A percentile compares a stretch with the other conserved stretches of the same genome.
Conservation (phyloP, 2,329 filamentous ascomycete genomes). For the Xylariaceae sp. region DNA sequence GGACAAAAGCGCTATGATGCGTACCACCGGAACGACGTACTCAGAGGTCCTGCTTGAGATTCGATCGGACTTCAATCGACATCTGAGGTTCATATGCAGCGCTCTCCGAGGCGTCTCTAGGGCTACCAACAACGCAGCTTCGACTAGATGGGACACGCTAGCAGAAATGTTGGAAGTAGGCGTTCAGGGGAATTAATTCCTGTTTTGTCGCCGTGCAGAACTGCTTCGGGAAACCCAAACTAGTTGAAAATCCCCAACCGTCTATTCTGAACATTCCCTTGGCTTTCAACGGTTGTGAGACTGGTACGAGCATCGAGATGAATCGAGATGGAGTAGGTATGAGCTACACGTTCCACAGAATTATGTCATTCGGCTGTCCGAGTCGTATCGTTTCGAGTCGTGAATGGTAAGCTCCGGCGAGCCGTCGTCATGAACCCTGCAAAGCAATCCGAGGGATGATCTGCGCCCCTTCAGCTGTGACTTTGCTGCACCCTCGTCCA, state of each 20-base stretch:
- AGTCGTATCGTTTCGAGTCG: not conserved
- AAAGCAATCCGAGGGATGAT: not conserved
- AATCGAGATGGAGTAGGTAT: too few species aligned
- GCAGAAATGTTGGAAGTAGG: constrained; percentile 70
- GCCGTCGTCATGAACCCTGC: not conserved
- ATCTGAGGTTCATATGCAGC: constrained; percentile 66
- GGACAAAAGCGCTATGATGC: constrained; percentile 21
- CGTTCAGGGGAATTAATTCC: constrained; percentile 14
- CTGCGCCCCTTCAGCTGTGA: too few species aligned
- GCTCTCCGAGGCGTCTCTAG: constrained; percentile 72
- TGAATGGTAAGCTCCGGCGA: not conserved
- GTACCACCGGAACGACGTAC: constrained; percentile 41
- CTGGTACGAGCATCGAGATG: not conserved
- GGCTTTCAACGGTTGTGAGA: not conserved
- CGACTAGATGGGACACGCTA: constrained; percentile 71
- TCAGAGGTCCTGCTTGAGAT: constrained; percentile 51
- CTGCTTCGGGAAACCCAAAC: too few species aligned
- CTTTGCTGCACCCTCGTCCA: too few species aligned
- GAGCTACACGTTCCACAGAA: constrained; percentile 1
- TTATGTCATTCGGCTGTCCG: constrained; percentile 4
- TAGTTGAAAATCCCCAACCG: too few species aligned
- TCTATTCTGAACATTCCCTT: not conserved
- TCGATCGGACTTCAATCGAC: constrained; percentile 57
- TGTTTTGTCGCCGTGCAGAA: not conserved
- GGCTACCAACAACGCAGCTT: constrained; percentile 58